A percentile compares a stretch with the other conserved stretches of the same genome.
These are phyloP conservation scores for Alternaria brassicicola DNA, from an alignment of 2,329 filamentous ascomycete species.

Conservation along the genomic window DNA sequence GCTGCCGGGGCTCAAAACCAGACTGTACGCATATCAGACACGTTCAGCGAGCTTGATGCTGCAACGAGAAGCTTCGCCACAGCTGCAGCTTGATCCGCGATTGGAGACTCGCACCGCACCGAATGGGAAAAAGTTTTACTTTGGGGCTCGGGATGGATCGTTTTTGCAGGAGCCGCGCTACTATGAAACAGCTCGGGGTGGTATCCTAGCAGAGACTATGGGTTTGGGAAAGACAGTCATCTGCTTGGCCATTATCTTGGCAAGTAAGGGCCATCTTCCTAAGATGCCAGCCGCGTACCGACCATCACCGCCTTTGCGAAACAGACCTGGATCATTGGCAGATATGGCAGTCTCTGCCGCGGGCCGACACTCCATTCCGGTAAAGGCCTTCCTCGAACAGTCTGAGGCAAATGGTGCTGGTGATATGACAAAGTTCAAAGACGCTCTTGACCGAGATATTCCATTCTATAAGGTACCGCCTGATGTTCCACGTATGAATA, in stretches of 20 bases:
- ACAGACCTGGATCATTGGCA: constrained; percentile 65
- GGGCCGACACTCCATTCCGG: constrained; percentile 71
- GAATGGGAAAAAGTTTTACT: constrained; percentile 69
- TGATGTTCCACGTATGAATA: constrained; percentile 50
- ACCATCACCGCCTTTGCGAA: constrained; percentile 50
- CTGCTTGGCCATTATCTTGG: constrained; percentile 72
- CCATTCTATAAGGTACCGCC: constrained; percentile 51
- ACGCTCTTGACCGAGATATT: constrained; percentile 43
- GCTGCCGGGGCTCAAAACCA: constrained; percentile 65
- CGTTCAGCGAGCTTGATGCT: constrained; percentile 83
- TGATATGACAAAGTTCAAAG: constrained; percentile 41
- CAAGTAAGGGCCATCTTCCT: constrained; percentile 73
- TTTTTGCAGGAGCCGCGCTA: constrained; percentile 69
- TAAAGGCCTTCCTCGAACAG: constrained; percentile 68
- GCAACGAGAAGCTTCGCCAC: constrained; percentile 73
- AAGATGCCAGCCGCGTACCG: constrained; percentile 68
- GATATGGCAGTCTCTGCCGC: constrained; percentile 77
- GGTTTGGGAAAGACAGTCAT: constrained; percentile 85
- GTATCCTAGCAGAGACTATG: constrained; percentile 82
- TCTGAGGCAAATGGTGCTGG: constrained; percentile 47
- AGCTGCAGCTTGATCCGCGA: constrained; percentile 73
- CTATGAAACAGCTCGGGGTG: constrained; percentile 77
- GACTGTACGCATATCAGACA: constrained; percentile 78
- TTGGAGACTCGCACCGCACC: constrained; percentile 67
- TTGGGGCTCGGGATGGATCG: constrained; percentile 67